Conservation (phyloP, 805 yeast genomes). For the Kurtzmaniella fragi region DNA sequence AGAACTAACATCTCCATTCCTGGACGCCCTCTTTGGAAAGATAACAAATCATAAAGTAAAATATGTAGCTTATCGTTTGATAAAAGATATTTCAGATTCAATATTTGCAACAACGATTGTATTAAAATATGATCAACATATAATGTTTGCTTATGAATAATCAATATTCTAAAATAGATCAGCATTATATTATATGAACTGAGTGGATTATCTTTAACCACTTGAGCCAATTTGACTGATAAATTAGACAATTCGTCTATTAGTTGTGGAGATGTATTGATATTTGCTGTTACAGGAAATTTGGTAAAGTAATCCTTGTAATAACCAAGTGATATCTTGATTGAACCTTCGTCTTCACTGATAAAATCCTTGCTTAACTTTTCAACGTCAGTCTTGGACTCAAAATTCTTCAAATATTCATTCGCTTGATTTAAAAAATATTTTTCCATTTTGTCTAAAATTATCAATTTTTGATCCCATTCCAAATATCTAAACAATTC, state of each 20-base stretch:
- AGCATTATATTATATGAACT: conserved; percentile 31
- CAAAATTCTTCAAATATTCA: conserved; percentile 2
- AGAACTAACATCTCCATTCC: conserved; percentile 25
- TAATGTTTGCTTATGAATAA: conserved; percentile 51
- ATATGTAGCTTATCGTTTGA: conserved; percentile 47
- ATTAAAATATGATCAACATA: conserved; percentile 39
- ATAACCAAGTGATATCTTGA: conserved; percentile 7
- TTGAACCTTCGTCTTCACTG: too few species aligned
- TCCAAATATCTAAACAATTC: conserved; percentile 31
- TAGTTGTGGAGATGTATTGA: conserved; percentile 15
- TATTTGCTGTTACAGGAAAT: conserved; percentile 24
- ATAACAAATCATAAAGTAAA: conserved; percentile 53
- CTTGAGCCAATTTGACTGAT: conserved; percentile 15
- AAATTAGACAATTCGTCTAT: conserved; percentile 19
- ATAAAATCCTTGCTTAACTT: not conserved
- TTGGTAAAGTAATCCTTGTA: conserved; percentile 40
- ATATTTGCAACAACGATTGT: conserved; percentile 43
- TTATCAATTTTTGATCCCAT: conserved; percentile 21
- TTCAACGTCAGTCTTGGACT: not conserved
- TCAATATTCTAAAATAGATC: conserved; percentile 49
- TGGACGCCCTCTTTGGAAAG: conserved; percentile 40
- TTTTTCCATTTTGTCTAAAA: conserved; percentile 24
- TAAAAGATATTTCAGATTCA: conserved; percentile 38
- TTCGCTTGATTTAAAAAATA: conserved; percentile 17
- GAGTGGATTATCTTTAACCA: conserved; percentile 7